These are phyloP conservation scores for Wickerhamiella allomyrinae DNA, from an alignment of 805 yeast genomes.

Conservation along the genomic window DNA sequence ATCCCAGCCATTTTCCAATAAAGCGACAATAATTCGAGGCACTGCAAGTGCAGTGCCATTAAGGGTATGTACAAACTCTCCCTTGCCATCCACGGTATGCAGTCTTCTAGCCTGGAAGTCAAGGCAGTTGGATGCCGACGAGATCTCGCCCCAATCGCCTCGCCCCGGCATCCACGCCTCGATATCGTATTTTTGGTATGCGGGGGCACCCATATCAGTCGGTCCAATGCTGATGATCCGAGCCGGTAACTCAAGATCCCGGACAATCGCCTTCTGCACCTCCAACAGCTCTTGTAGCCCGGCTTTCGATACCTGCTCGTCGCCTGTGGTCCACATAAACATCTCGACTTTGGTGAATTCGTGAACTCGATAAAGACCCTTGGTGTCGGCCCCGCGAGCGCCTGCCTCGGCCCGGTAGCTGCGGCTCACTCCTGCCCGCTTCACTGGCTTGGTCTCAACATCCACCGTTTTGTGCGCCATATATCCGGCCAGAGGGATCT, in stretches of 20 bases:
- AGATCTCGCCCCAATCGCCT: constrained; percentile 81
- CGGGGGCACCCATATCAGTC: constrained; percentile 87
- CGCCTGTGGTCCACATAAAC: constrained; percentile 49
- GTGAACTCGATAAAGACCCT: constrained; percentile 86
- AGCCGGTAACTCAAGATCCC: constrained; percentile 61
- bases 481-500: constrained; percentile 79
- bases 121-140: constrained; percentile 82
- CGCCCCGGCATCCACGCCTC: constrained; percentile 99
- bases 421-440: constrained; percentile 51
- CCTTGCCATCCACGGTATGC: constrained; percentile 34
- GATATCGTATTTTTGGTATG: constrained; percentile 77
- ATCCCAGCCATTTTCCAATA: constrained; percentile 66
- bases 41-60: constrained; percentile 96
- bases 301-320: constrained; percentile 20
- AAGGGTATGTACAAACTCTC: constrained; percentile 57
- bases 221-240: constrained; percentile 80
- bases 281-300: constrained; percentile 36
- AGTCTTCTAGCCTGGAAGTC: constrained; percentile 83
- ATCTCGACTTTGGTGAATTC: constrained; percentile 93
- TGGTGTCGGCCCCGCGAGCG: constrained; percentile 83
- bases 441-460: constrained; percentile 11
- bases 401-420: constrained; percentile 96
- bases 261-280: constrained; percentile 52
- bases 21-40: constrained; percentile 78
- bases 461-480: constrained; percentile 39